Percentiles rank a stretch among this genome's conserved stretches.
Evolutionary conservation across 1,139 yeast genomes (phyloP).

Genomic region (Yamadazyma conglobata): DNA sequence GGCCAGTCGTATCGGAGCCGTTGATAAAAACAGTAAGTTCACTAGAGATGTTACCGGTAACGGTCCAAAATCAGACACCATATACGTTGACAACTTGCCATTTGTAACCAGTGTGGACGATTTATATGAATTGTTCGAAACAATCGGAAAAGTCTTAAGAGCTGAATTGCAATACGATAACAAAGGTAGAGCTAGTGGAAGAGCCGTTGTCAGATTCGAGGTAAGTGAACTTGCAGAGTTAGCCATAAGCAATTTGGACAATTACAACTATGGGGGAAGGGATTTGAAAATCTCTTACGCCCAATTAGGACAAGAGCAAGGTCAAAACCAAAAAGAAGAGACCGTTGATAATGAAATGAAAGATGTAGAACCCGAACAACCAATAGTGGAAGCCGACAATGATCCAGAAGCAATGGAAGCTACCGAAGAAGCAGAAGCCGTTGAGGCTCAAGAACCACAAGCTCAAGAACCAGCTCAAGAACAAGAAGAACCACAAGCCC

Average conservation of each 20-base stretch:
- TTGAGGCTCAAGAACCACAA: background rate
- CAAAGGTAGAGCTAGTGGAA: constrained; percentile 72
- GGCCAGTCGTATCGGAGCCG: constrained; percentile 8
- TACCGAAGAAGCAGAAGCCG: background rate
- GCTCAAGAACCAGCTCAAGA: background rate
- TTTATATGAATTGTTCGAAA: constrained; percentile 79
- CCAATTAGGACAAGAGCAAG: constrained; percentile 2
- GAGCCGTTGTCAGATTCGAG: constrained; percentile 80
- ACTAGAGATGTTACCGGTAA: constrained; percentile 60
- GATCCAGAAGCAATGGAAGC: constrained; percentile 4
- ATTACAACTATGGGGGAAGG: constrained; percentile 83
- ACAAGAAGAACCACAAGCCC: background rate
- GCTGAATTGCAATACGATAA: constrained; percentile 73
- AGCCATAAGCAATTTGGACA: constrained; percentile 71
- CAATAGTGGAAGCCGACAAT: constrained; percentile 4
- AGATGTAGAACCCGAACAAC: constrained; percentile 4
- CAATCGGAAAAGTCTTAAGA: constrained; percentile 69
- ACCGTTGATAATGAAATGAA: background rate
- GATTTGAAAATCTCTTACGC: constrained; percentile 66
- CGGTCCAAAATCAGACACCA: constrained; percentile 63
- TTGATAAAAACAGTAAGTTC: constrained; percentile 47
- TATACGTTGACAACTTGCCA: constrained; percentile 78
- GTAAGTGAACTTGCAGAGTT: constrained; percentile 65
- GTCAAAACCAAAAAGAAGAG: constrained; percentile 3
- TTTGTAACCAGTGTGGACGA: constrained; percentile 86